Percentiles rank a stretch among this genome's conserved stretches.
phyloP scores from a whole-genome alignment of 768 basidiomycete genomes.

The Tylopilus sp. region DNA sequence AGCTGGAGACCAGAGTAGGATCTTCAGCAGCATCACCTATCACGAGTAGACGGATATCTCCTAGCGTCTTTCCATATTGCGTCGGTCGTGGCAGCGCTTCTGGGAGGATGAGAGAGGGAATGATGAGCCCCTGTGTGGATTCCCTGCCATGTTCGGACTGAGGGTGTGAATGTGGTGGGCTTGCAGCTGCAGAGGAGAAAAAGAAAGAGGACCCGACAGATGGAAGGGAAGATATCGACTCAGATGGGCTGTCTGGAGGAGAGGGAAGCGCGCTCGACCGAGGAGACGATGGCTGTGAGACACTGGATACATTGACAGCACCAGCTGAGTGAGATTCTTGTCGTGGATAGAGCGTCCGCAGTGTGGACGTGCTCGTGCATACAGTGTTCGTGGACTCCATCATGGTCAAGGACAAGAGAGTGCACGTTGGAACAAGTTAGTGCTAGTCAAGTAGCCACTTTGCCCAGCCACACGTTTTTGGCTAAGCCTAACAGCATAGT shows the following conservation, averaged over 20 bases:
- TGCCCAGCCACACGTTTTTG: slow-evolving; percentile 32
- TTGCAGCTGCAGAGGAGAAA: slow-evolving; percentile 70
- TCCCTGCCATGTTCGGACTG: slow-evolving; percentile 39
- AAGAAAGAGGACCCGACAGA: slow-evolving; percentile 75
- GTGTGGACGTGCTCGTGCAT: slow-evolving; percentile 38
- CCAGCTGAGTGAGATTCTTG: slow-evolving; percentile 16
- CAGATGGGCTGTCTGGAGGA: slow-evolving; percentile 60
- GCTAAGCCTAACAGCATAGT: no score
- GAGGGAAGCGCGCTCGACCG: slow-evolving; percentile 51
- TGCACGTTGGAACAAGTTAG: not conserved
- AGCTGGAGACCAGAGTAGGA: slow-evolving; percentile 37
- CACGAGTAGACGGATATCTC: slow-evolving; percentile 56
- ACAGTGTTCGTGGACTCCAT: slow-evolving; percentile 24
- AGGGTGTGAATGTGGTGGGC: slow-evolving; percentile 52
- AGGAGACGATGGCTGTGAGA: slow-evolving; percentile 46
- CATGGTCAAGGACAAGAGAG: slow-evolving; percentile 19
- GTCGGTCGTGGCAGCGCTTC: slow-evolving; percentile 60
- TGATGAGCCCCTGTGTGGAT: slow-evolving; percentile 55
- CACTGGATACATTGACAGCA: slow-evolving; percentile 2
- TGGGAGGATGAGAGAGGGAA: slow-evolving; percentile 65
- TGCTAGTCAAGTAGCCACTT: slow-evolving; percentile 7
- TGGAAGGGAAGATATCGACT: slow-evolving; percentile 66
- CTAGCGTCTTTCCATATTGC: slow-evolving; percentile 64
- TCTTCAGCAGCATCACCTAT: slow-evolving; percentile 41
- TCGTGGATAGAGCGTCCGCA: slow-evolving; percentile 33